phyloP scores from a whole-genome alignment of 495 filamentous ascomycete species.

The Tuber borchii region DNA sequence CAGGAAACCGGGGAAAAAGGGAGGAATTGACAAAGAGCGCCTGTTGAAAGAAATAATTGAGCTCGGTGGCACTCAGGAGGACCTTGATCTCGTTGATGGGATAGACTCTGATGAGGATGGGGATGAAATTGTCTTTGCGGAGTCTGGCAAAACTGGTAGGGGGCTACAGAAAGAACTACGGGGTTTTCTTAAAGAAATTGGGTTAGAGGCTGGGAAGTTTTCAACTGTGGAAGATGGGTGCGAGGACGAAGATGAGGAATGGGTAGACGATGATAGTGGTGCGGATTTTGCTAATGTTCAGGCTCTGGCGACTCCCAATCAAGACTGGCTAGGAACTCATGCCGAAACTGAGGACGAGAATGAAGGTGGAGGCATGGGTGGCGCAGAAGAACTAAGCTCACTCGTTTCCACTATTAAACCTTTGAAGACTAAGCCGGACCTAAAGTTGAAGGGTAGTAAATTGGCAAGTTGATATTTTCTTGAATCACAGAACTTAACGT shows the following conservation, averaged over 20 bases:
- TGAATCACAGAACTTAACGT: background rate
- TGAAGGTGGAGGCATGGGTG: conserved; percentile 40
- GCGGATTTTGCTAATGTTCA: background rate
- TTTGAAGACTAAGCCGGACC: conserved; percentile 9
- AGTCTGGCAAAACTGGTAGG: conserved; percentile 17
- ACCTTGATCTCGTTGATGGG: conserved; percentile 37
- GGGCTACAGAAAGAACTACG: conserved; percentile 28
- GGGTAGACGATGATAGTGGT: conserved; percentile 22
- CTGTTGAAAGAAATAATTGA: conserved; percentile 67
- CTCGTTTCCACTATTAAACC: conserved; percentile 29
- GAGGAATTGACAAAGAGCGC: conserved; percentile 39
- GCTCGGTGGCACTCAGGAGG: conserved; percentile 68
- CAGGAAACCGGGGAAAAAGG: conserved; percentile 19
- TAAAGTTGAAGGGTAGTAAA: conserved; percentile 25
- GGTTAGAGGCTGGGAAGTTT: conserved; percentile 30
- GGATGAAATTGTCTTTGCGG: conserved; percentile 28
- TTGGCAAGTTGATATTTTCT: conserved; percentile 23
- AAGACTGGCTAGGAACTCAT: conserved; percentile 55
- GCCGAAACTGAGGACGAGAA: conserved; percentile 30
- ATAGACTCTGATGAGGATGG: conserved; percentile 38
- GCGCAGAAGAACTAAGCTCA: conserved; percentile 43
- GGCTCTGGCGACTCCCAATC: conserved; percentile 4
- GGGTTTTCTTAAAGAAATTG: conserved; percentile 41
- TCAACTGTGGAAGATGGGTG: conserved; percentile 40
- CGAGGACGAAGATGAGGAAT: conserved; percentile 40